Conservation (phyloP, 495 filamentous ascomycete species). For the Penicillium robsamsonii region DNA sequence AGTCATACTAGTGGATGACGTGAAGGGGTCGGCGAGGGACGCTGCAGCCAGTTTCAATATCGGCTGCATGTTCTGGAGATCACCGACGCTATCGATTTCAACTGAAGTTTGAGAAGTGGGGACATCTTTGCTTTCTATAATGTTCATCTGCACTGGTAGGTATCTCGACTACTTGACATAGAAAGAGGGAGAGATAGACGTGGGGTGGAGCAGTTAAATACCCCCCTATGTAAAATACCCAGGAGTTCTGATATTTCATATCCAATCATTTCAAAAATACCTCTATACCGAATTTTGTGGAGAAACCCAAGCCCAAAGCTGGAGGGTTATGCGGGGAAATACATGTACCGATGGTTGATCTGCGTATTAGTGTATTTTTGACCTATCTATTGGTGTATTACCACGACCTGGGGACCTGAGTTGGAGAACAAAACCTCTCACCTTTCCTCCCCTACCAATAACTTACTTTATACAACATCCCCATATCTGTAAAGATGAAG, state of each 20-base stretch:
- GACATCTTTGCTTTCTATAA: slow-evolving; percentile 18
- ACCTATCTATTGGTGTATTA: background rate
- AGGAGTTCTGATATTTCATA: background rate
- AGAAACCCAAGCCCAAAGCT: background rate
- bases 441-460: background rate
- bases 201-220: background rate
- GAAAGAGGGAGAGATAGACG: background rate
- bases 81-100: background rate
- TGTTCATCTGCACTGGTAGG: slow-evolving; percentile 6
- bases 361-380: background rate
- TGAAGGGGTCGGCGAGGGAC: background rate
- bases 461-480: background rate
- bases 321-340: slow-evolving; percentile 1
- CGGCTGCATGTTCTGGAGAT: background rate
- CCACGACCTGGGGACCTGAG: slow-evolving; percentile 2
- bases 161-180: slow-evolving; percentile 3
- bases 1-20: slow-evolving; percentile 41
- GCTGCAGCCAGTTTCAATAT: background rate
- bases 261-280: background rate
- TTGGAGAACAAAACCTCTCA: background rate
- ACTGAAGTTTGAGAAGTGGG: slow-evolving; percentile 16
- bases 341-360: background rate
- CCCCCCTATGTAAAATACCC: background rate
- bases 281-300: background rate
- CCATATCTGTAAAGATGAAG: slow-evolving; percentile 38